A percentile compares a stretch with the other conserved stretches of the same genome.
phyloP scores from a whole-genome alignment of 495 filamentous ascomycete genomes.

The Aspergillus campestris region DNA sequence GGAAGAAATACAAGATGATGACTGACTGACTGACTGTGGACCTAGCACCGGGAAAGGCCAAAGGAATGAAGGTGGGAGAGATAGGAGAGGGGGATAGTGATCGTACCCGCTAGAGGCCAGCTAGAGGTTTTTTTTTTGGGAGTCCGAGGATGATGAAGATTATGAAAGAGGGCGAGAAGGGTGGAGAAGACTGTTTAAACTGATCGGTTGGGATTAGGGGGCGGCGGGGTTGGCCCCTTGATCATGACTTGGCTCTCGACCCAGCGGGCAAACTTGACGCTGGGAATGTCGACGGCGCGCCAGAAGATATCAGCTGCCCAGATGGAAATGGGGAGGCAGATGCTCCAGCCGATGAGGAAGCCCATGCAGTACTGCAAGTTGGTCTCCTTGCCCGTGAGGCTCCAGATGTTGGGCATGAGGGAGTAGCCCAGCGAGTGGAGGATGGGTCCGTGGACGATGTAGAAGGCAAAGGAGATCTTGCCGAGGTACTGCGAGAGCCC shows the following conservation, averaged over 20 bases:
- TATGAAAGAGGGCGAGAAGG: background rate
- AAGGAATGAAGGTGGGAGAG: background rate
- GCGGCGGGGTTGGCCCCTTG: slow-evolving; percentile 14
- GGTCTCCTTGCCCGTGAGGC: slow-evolving; percentile 43
- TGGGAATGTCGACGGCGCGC: slow-evolving; percentile 48
- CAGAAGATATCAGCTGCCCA: slow-evolving; percentile 54
- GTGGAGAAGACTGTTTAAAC: background rate
- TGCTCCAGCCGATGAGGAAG: slow-evolving; percentile 40
- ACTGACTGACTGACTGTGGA: too few relatives aligned
- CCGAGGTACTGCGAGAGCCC: slow-evolving; percentile 53
- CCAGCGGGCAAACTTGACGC: slow-evolving; percentile 47
- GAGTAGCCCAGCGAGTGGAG: slow-evolving; percentile 41
- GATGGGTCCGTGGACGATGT: slow-evolving; percentile 56
- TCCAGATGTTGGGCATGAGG: slow-evolving; percentile 46
- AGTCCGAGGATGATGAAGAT: too few relatives aligned
- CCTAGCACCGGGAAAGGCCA: too few relatives aligned
- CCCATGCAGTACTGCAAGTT: slow-evolving; percentile 44
- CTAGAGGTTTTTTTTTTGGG: too few relatives aligned
- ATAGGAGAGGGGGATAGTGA: background rate
- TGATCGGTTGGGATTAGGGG: background rate
- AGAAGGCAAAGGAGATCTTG: slow-evolving; percentile 54
- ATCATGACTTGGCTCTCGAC: slow-evolving; percentile 36
- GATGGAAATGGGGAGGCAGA: slow-evolving; percentile 44
- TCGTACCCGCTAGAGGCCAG: background rate
- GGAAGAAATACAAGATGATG: too few relatives aligned